Base-by-base conservation (phyloP, 306 rosid genomes). In the Rosa lucieae region DNA sequence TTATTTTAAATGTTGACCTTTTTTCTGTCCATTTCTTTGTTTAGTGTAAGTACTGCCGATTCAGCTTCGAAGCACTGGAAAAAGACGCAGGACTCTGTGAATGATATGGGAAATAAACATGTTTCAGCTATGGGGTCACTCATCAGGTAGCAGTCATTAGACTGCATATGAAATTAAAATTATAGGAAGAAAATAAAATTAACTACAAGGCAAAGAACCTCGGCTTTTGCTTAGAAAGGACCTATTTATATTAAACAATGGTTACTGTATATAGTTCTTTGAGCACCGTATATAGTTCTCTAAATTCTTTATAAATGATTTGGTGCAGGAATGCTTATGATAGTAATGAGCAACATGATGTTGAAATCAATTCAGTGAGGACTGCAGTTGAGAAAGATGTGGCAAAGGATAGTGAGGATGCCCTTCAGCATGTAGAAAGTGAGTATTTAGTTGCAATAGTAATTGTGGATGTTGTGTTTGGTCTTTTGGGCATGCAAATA, bases 361-460 rank as follows among this genome's bases (percentile, higher is more conserved):
- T 32, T 6, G 98, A 94, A 85, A 82, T 94, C 77, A 79, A 74
- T 78, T 90, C 92, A 77, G 86, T 83, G 48, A 94, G 94, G 70
- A 74, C 72, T 52, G 83, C 86, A 29, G 90, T 90, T 1, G 96
- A 90, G 83, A 82, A 90, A 76, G 96, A 90, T 49, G 97, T 90
- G 67, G 87, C 89, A 39, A 80, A 86, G 82, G 86, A 86, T 77
- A 87, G 76, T 20, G 86, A 88, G 43, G 93, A 87, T 76, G 21
- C 88, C 59, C 84, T 89, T 73, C 86, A 74, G 79, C 90, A 67
- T 72, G 84, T 92, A 70, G 92, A 85, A 76, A 79, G 98, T 94
- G 73, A 90, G 92, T 83, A 15, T 43, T 76, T 39, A 68, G 56
- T 44, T 67, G 18, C 21, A 29, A 29, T 65, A 32, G 21, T 65